Conservation (phyloP, 75 land plant species). For the Pinus taeda region DNA sequence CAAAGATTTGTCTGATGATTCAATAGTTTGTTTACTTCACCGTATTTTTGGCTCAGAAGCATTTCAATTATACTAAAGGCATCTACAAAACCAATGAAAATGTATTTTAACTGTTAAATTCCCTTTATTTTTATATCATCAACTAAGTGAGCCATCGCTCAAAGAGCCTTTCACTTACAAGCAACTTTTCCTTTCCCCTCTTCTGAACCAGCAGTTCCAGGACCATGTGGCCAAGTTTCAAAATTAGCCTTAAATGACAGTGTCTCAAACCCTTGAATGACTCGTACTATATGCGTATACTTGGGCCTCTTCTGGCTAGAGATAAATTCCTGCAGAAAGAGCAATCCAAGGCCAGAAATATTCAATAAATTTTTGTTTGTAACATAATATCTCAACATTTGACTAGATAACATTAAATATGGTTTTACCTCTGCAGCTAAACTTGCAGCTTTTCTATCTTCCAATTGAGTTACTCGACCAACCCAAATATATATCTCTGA, state of each 20-base stretch:
- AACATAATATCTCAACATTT: not conserved
- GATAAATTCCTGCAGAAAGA: conserved; percentile 38
- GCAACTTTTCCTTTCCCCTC: conserved; percentile 79
- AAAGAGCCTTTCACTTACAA: conserved; percentile 27
- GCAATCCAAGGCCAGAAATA: not conserved
- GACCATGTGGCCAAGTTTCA: conserved; percentile 42
- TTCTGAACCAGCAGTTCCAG: conserved; percentile 30
- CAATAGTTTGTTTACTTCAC: too few relatives aligned
- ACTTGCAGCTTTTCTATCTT: conserved; percentile 47
- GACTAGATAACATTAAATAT: not conserved
- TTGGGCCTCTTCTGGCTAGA: conserved; percentile 28
- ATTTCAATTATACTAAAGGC: not conserved
- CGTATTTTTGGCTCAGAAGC: not conserved
- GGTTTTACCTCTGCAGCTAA: conserved; percentile 53
- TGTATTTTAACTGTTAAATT: not conserved
- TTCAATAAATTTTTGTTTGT: not conserved
- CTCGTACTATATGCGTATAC: conserved; percentile 25
- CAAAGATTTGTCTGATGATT: too few relatives aligned
- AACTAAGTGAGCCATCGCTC: not conserved
- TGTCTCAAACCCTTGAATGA: conserved; percentile 75
- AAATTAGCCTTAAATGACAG: conserved; percentile 45
- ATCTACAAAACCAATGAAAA: not conserved
- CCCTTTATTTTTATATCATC: not conserved
- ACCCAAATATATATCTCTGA: conserved; percentile 59
- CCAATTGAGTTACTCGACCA: conserved; percentile 54